Evolutionary conservation across 2,329 filamentous ascomycete species (phyloP).

Genomic region (Neocucurbitaria cava): DNA sequence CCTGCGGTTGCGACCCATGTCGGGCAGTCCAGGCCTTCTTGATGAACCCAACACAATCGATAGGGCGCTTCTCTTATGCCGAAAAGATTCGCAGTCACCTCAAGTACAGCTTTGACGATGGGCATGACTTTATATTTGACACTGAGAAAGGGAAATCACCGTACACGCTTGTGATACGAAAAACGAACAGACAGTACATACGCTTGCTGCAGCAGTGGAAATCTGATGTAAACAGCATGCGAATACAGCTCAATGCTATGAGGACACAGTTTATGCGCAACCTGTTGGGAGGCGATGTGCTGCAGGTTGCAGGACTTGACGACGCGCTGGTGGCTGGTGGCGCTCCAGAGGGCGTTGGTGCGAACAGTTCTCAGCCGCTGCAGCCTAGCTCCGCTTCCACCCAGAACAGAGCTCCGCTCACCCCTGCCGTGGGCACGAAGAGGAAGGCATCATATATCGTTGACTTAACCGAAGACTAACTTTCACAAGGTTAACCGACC

Average conservation of each 20-base stretch:
- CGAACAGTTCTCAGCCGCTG: no score
- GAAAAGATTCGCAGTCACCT: constrained; percentile 11
- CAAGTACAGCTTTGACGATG: neutral
- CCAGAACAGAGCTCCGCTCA: no score
- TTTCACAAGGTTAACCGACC: no score
- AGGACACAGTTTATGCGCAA: neutral
- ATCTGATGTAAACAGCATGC: neutral
- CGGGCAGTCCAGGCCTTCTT: constrained; percentile 4
- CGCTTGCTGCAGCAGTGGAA: constrained; percentile 7
- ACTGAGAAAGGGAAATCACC: neutral
- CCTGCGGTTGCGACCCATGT: constrained; percentile 11
- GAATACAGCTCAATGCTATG: neutral
- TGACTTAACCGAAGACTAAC: no score
- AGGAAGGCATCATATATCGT: no score
- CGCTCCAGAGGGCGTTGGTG: neutral
- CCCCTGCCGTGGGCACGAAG: no score
- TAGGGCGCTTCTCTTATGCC: constrained; percentile 6
- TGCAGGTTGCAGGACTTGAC: neutral
- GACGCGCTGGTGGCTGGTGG: neutral
- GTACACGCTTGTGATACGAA: constrained; percentile 11
- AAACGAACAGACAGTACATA: constrained; percentile 9
- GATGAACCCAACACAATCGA: neutral
- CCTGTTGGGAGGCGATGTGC: neutral
- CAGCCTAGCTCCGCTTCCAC: no score
- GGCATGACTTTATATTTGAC: constrained; percentile 7